Percentiles rank a stretch among this genome's conserved stretches.
These are phyloP conservation scores for Fennellomyces sp. DNA, from an alignment of 371 early-diverging fungal genomes.

Conservation along the genomic window DNA sequence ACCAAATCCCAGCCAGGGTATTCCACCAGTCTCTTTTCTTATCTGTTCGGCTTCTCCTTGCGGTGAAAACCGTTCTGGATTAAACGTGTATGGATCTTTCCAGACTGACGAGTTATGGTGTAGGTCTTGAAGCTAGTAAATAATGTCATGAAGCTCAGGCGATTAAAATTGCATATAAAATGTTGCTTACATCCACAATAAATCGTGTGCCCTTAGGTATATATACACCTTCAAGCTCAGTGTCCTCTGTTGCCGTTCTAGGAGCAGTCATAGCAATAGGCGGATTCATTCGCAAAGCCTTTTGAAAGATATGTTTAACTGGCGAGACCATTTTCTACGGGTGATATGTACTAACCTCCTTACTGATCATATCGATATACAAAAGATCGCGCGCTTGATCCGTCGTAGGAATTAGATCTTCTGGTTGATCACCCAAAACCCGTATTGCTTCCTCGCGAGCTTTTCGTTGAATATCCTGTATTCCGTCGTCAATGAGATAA, in stretches of 20 bases:
- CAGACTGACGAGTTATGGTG: slow-evolving; percentile 19
- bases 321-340: not conserved
- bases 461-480: slow-evolving; percentile 35
- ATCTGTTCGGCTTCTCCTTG: slow-evolving; percentile 18
- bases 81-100: slow-evolving; percentile 14
- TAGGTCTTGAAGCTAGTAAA: slow-evolving; percentile 4
- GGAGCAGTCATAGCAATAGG: slow-evolving; percentile 8
- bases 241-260: slow-evolving; percentile 36
- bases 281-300: slow-evolving; percentile 15
- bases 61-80: slow-evolving; percentile 17
- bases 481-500: not conserved
- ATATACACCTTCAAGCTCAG: slow-evolving; percentile 33
- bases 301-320: not conserved
- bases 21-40: slow-evolving; percentile 6
- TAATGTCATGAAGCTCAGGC: no score
- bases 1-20: slow-evolving; percentile 46
- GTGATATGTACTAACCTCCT: slow-evolving; percentile 8
- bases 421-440: slow-evolving; percentile 40
- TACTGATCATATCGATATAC: slow-evolving; percentile 42
- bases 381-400: slow-evolving; percentile 39
- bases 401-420: slow-evolving; percentile 36
- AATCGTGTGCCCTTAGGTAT: slow-evolving; percentile 38
- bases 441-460: slow-evolving; percentile 45
- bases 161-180: no score
- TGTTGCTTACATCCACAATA: slow-evolving; percentile 16